phyloP scores from a whole-genome alignment of 768 basidiomycete genomes.

The Pulveroboletus frians region DNA sequence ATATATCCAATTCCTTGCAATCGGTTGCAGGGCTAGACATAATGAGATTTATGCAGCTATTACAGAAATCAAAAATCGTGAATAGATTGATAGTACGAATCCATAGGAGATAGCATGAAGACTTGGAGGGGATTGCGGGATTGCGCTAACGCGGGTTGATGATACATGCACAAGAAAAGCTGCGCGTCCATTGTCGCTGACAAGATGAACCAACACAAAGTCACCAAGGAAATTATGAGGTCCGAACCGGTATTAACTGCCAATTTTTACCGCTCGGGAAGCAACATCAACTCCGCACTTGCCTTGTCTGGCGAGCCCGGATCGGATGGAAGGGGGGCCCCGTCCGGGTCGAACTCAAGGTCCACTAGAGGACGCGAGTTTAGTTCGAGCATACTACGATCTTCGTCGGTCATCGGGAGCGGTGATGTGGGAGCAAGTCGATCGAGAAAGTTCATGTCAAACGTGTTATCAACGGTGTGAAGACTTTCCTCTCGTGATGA shows the following conservation, averaged over 20 bases:
- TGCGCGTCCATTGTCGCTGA: conserved; percentile 18
- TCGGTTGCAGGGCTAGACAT: background rate
- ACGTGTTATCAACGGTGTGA: conserved; percentile 20
- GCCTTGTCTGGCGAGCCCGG: conserved; percentile 43
- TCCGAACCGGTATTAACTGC: background rate
- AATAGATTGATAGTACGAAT: conserved; percentile 13
- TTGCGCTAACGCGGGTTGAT: conserved; percentile 12
- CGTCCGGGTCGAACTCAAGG: conserved; percentile 40
- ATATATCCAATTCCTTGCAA: no score
- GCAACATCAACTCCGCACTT: conserved; percentile 35
- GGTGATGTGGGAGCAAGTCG: conserved; percentile 36
- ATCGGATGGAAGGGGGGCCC: conserved; percentile 33
- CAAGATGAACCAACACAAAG: conserved; percentile 9
- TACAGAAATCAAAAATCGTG: conserved; percentile 3
- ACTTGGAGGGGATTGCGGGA: background rate
- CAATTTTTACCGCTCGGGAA: conserved; percentile 39
- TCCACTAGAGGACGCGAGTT: conserved; percentile 13
- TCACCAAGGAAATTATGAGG: background rate
- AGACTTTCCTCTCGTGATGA: conserved; percentile 19
- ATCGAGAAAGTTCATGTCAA: conserved; percentile 39
- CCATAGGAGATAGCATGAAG: conserved; percentile 11
- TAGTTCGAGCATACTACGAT: conserved; percentile 15
- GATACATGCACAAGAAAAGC: conserved; percentile 15
- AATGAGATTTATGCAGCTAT: background rate
- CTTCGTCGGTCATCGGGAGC: conserved; percentile 33